Evolutionary conservation across 2,329 filamentous ascomycete species (phyloP).

Genomic region (Gremmenia infestans): DNA sequence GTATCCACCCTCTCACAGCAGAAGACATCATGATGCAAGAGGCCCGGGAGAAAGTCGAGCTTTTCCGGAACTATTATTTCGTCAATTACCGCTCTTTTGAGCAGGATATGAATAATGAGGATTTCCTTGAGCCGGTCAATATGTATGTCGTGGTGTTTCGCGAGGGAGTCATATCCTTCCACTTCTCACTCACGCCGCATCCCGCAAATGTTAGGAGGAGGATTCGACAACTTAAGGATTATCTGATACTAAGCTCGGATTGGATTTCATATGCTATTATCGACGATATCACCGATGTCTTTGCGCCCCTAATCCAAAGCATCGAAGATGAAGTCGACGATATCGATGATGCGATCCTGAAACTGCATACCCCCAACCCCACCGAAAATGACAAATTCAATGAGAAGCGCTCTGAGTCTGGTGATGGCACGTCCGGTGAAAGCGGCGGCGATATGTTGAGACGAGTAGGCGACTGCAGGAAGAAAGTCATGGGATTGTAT

Average conservation of each 20-base stretch:
- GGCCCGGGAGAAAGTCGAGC: slow-evolving; percentile 93
- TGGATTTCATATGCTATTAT: slow-evolving; percentile 99
- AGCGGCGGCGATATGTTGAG: slow-evolving; percentile 78
- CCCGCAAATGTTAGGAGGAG: slow-evolving; percentile 91
- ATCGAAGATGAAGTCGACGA: slow-evolving; percentile 97
- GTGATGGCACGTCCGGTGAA: slow-evolving; percentile 35
- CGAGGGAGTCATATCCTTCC: slow-evolving; percentile 92
- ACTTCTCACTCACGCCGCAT: slow-evolving; percentile 94
- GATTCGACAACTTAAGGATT: slow-evolving; percentile 90
- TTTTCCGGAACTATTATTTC: slow-evolving; percentile 97
- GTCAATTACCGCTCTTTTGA: slow-evolving; percentile 98
- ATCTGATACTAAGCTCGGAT: slow-evolving; percentile 85
- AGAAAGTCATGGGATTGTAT: slow-evolving; percentile 96
- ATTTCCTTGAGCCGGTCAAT: slow-evolving; percentile 92
- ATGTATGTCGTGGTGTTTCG: slow-evolving; percentile 97
- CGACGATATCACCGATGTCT: slow-evolving; percentile 96
- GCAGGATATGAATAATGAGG: slow-evolving; percentile 82
- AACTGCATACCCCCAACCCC: slow-evolving; percentile 60
- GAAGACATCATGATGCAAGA: slow-evolving; percentile 98
- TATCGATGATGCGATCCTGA: slow-evolving; percentile 87
- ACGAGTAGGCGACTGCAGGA: slow-evolving; percentile 87
- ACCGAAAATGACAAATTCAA: slow-evolving; percentile 41
- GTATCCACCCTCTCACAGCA: slow-evolving; percentile 89
- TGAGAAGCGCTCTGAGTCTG: slow-evolving; percentile 43
- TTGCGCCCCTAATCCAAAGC: slow-evolving; percentile 82